Base-by-base conservation (phyloP, 2,329 filamentous ascomycete species). In the Talaromyces islandicus region DNA sequence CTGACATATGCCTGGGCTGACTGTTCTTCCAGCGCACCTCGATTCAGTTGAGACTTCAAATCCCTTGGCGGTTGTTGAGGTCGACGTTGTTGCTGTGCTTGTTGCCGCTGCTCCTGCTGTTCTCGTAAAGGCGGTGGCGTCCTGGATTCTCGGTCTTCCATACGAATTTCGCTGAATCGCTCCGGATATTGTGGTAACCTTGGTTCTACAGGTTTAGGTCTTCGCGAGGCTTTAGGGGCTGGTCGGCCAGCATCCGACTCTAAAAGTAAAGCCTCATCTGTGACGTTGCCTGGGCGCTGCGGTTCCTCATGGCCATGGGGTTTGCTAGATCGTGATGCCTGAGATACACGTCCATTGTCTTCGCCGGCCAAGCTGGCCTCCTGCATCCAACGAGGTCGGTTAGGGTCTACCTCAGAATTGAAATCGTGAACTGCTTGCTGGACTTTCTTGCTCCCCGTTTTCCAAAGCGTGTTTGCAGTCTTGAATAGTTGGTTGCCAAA, bases 371-470 rank as follows among this genome's bases (percentile, higher is more conserved):
- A 17, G 4, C 43, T 24, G 3, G 86, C 83, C 60, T 92, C 89
- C 67, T 89, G 87, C 93, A 99, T 96, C 94, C 94, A 99, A 70
- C 91, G 94, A 0, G 94, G 94, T 70, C 96, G 90, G 69, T 74
- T 90, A 2, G 89, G 82, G 69, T 96, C 92, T 27, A 81, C 80
- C n/a, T 87, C 88, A 57, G 81, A 77, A 66, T 86, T 85, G 61
- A 97, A 89, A 17, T 99, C 94, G 9, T 92, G 87, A 35, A 97
- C 90, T 4, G 91, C 93, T 74, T 94, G 91, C 69, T 96, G 91
- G 60, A 97, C 85, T 71, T 91, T 92, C 75, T 96, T 99, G 70
- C 92, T 91, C 0, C 93, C 88, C 3, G 89, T 90, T 72, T 96
- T 99, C 94, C 94, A 99, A 0, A 97, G 77, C 0, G 91, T 93